A percentile compares a stretch with the other conserved stretches of the same genome.
These are phyloP conservation scores for Calonectria naviculata DNA, from an alignment of 2,329 filamentous ascomycete species.

Conservation along the genomic window DNA sequence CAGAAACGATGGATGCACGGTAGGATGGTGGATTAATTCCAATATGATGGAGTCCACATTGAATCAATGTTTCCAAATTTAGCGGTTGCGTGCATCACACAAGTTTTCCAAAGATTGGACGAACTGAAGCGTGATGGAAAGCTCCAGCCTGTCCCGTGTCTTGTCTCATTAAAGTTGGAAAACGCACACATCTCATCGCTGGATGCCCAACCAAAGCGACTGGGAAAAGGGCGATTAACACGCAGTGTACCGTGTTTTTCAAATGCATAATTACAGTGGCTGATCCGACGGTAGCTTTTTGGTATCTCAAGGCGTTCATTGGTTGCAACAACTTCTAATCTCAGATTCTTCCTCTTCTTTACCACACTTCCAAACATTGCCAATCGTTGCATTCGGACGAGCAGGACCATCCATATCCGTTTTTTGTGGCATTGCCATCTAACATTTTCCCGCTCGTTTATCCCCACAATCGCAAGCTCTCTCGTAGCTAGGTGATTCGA, in stretches of 20 bases:
- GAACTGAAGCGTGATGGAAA: background rate
- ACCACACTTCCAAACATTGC: background rate
- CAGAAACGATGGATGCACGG: background rate
- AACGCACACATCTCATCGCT: background rate
- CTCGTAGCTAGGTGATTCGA: background rate
- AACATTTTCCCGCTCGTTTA: background rate
- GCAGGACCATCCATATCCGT: background rate
- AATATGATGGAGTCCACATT: background rate
- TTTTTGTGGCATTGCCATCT: background rate
- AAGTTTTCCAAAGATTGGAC: background rate
- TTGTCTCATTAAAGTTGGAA: background rate
- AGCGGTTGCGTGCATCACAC: background rate
- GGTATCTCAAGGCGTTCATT: slow-evolving; percentile 1
- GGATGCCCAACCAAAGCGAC: background rate
- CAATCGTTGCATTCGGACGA: background rate
- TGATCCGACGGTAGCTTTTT: background rate
- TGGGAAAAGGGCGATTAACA: background rate
- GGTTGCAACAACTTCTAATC: background rate
- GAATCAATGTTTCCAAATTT: background rate
- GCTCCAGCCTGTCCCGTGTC: background rate
- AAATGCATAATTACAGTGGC: background rate
- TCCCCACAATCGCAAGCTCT: background rate
- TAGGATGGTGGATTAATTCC: background rate
- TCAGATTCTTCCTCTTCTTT: background rate
- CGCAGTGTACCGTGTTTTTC: no score